Conservation (phyloP, 2,329 filamentous ascomycete species). For the Neonectria hederae region DNA sequence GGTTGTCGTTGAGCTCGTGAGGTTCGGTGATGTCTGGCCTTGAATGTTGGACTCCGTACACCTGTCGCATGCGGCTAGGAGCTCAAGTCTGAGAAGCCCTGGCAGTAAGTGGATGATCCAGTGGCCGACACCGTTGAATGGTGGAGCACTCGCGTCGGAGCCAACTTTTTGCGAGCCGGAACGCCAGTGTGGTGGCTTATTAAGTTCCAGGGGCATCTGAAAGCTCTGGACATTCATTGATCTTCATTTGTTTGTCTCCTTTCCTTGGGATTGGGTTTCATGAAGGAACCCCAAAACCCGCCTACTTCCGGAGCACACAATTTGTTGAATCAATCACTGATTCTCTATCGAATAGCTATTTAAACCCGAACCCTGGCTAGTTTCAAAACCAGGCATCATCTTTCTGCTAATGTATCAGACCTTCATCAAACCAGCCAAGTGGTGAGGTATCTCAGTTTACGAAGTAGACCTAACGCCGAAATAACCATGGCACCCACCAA, state of each 20-base stretch:
- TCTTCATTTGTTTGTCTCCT: background rate
- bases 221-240: background rate
- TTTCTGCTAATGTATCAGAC: background rate
- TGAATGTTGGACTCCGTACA: slow-evolving; percentile 38
- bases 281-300: background rate
- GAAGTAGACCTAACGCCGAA: background rate
- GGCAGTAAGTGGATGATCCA: slow-evolving; percentile 21
- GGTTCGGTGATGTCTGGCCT: slow-evolving; percentile 19
- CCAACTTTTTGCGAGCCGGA: slow-evolving; percentile 44
- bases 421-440: background rate
- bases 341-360: background rate
- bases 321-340: background rate
- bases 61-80: slow-evolving; percentile 44
- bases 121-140: slow-evolving; percentile 21
- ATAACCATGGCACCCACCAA: background rate
- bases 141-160: slow-evolving; percentile 38
- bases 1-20: slow-evolving; percentile 14
- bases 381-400: background rate
- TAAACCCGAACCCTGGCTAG: background rate
- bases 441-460: background rate
- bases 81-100: slow-evolving; percentile 34
- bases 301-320: too few relatives aligned
- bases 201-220: background rate
- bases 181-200: slow-evolving; percentile 4
- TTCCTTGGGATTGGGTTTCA: background rate